Conservation (phyloP, 345 rosid species). For the Murraya paniculata region DNA sequence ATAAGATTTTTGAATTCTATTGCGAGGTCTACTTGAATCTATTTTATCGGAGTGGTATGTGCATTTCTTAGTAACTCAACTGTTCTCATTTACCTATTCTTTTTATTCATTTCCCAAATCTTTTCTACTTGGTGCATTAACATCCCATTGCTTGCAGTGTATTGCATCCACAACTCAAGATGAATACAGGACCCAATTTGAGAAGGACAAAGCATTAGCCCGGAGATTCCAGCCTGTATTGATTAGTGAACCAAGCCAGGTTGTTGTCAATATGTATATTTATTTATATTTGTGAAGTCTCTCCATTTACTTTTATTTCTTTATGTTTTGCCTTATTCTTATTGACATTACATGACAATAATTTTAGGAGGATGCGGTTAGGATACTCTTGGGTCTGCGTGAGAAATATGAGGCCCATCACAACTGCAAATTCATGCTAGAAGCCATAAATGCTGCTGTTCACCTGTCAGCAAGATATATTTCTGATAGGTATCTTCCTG, state of each 20-base stretch:
- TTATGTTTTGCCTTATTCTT: slow-evolving; percentile 15
- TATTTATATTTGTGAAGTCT: slow-evolving; percentile 4
- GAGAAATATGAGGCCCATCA: slow-evolving; percentile 92
- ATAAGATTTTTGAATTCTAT: background rate
- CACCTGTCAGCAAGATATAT: slow-evolving; percentile 80
- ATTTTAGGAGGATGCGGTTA: slow-evolving; percentile 84
- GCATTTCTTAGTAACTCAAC: background rate
- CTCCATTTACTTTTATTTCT: background rate
- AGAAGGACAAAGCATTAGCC: slow-evolving; percentile 92
- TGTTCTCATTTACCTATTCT: slow-evolving; percentile 9
- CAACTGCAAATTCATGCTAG: slow-evolving; percentile 72
- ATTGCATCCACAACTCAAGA: slow-evolving; percentile 92
- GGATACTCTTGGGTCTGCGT: slow-evolving; percentile 79
- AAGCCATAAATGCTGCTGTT: slow-evolving; percentile 95
- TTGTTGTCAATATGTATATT: slow-evolving; percentile 23
- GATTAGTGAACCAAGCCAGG: slow-evolving; percentile 92
- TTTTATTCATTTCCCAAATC: background rate
- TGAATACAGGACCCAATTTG: slow-evolving; percentile 82
- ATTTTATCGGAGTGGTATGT: slow-evolving; percentile 1
- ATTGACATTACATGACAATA: slow-evolving; percentile 11
- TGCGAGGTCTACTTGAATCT: background rate
- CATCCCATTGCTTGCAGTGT: slow-evolving; percentile 58
- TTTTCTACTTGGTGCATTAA: background rate
- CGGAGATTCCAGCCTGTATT: slow-evolving; percentile 93
- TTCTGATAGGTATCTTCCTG: slow-evolving; percentile 92